These are phyloP conservation scores for Claviceps maximensis DNA, from an alignment of 2,329 filamentous ascomycete species.

Conservation along the genomic window DNA sequence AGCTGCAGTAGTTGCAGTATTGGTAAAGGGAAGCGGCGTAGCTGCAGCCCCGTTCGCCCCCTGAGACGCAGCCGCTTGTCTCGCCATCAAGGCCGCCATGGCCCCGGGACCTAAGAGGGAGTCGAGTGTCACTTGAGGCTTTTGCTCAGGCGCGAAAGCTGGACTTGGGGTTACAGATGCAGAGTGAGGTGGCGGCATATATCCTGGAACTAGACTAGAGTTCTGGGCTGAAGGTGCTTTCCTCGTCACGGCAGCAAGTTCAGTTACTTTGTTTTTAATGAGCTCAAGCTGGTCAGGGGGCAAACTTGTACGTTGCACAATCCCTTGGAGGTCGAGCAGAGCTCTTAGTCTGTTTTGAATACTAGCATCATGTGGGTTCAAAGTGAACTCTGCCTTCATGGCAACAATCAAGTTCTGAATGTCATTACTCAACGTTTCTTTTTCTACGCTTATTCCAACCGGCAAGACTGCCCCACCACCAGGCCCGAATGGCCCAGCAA, in stretches of 20 bases:
- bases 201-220: constrained; percentile 26
- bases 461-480: constrained; percentile 17
- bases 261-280: constrained; percentile 74
- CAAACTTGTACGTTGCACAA: constrained; percentile 62
- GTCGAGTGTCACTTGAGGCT: constrained; percentile 37
- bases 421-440: constrained; percentile 69
- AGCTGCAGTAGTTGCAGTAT: constrained; percentile 12
- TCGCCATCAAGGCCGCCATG: constrained; percentile 44
- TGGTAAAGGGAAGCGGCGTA: constrained; percentile 19
- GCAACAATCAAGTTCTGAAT: constrained; percentile 64
- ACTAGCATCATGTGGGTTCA: constrained; percentile 61
- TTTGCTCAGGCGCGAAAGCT: constrained; percentile 19
- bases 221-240: constrained; percentile 33
- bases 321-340: constrained; percentile 65
- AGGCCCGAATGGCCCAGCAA: constrained; percentile 24
- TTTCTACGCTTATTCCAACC: constrained; percentile 50
- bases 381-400: constrained; percentile 60
- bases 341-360: constrained; percentile 72
- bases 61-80: constrained; percentile 38
- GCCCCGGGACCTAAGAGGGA: constrained; percentile 46
- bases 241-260: constrained; percentile 52
- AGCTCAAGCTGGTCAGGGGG: constrained; percentile 70
- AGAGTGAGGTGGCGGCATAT: constrained; percentile 18
- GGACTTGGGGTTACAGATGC: constrained; percentile 20
- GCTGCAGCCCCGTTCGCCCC: constrained; percentile 26